These are phyloP conservation scores for Solanum piurae DNA, from an alignment of 257 asterid genomes.

Conservation along the genomic window DNA sequence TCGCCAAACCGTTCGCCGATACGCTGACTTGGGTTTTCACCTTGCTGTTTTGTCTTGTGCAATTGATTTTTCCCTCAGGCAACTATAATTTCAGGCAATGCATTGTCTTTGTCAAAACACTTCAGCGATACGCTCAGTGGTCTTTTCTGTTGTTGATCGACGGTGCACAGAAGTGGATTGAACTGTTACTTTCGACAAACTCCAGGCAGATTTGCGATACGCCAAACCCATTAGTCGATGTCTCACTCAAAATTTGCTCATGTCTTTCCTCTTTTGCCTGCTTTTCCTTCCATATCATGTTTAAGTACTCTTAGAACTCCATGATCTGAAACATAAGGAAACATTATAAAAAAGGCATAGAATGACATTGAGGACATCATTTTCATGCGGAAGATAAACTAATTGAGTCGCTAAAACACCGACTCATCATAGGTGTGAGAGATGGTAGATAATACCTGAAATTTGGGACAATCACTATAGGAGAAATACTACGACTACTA, in stretches of 20 bases:
- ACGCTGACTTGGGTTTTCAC: not conserved
- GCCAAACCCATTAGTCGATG: not conserved
- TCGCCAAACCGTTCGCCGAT: not conserved
- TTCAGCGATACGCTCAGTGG: not conserved
- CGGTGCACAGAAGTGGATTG: not conserved
- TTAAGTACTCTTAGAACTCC: not conserved
- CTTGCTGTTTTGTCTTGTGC: not conserved
- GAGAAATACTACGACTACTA: not conserved
- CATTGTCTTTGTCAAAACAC: not conserved
- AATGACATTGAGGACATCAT: not conserved
- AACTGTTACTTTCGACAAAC: not conserved
- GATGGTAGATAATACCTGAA: not conserved
- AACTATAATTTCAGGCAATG: not conserved
- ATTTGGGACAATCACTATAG: not conserved
- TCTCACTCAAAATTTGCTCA: not conserved
- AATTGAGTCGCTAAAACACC: not conserved
- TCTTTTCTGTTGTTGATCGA: not conserved
- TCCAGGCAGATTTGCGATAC: not conserved
- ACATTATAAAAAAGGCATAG: not conserved
- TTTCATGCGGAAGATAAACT: not conserved
- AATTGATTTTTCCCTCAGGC: not conserved
- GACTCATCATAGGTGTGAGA: not conserved
- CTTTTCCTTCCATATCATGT: not conserved
- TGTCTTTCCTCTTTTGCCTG: not conserved
- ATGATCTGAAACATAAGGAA: not conserved